phyloP scores from a whole-genome alignment of 768 basidiomycete species.

The Tylopilus cervinicoccineus region DNA sequence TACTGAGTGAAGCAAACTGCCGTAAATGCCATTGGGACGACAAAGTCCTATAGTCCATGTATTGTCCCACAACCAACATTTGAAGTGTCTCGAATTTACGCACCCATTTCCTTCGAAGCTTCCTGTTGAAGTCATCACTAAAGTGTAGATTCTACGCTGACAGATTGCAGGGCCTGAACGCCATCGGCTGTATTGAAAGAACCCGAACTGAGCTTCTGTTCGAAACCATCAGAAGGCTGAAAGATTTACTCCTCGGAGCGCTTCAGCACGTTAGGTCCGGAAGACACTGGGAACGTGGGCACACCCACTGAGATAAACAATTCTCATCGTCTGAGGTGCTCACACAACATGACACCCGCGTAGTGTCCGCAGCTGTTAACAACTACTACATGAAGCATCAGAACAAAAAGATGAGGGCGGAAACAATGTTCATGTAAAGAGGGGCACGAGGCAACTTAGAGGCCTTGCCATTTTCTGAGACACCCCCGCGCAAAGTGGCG shows the following conservation, averaged over 20 bases:
- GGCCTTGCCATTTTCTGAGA: slow-evolving; percentile 12
- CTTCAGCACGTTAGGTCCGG: slow-evolving; percentile 9
- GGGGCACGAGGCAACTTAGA: not conserved
- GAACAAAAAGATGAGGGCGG: slow-evolving; percentile 15
- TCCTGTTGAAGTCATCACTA: slow-evolving; percentile 57
- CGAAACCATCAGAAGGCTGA: slow-evolving; percentile 14
- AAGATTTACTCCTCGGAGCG: slow-evolving; percentile 5
- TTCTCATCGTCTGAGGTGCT: slow-evolving; percentile 11
- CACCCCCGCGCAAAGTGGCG: slow-evolving; percentile 6
- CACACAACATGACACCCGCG: not conserved
- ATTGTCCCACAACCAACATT: not conserved
- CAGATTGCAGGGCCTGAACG: slow-evolving; percentile 59
- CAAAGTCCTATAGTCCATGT: slow-evolving; percentile 36
- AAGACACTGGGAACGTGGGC: slow-evolving; percentile 16
- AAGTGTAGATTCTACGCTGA: slow-evolving; percentile 54
- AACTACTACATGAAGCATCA: slow-evolving; percentile 1
- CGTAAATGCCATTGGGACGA: slow-evolving; percentile 55
- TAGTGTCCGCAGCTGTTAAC: slow-evolving; percentile 10
- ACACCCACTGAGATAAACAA: not conserved
- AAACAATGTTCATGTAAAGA: slow-evolving; percentile 9
- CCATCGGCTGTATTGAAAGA: slow-evolving; percentile 40
- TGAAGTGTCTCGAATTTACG: slow-evolving; percentile 7
- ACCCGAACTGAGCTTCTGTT: slow-evolving; percentile 32
- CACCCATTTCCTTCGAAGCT: slow-evolving; percentile 57
- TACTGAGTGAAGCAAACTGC: slow-evolving; percentile 69